Evolutionary conservation across 148 eudicot species (phyloP), one percentile per base, ranked within the genome.

Genomic region (Selenicereus undatus): DNA sequence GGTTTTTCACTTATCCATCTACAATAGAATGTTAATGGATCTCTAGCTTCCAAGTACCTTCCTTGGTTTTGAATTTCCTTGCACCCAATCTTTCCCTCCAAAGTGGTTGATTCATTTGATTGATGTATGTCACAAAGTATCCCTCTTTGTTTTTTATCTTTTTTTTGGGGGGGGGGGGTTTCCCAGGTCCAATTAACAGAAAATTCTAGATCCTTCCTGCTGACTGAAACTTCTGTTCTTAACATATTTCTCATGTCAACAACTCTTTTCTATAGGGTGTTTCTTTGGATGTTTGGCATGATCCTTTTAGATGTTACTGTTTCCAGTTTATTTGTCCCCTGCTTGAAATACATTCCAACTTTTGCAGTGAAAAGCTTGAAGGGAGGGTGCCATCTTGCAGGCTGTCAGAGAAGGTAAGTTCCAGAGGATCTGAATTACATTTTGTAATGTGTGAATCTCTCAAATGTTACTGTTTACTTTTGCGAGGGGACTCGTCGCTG

Each of bases 331-430:
- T 35, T 17, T 35, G 74, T 69, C 3, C 72, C 39, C 26, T 39
- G 51, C 56, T 50, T 74, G 6, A 51, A 26, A 27, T 51, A 7
- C 35, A 24, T 50, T 74, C 62, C 62, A 26, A 50, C 77, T 29
- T 83, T 29, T 87, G 86, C 87, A 88, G 90, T 30, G 80, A 78
- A 73, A 88, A 79, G 39, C 90, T 88, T 30, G 87, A 86, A 87
- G 99, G 99, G 73, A 88, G 98, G 84, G 12, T 86, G 81, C 82
- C 85, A 76, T 82, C 78, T 9, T 96, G 99, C 86, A 82, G 90
- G 30, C 78, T 86, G 18, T 84, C 94, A 7, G 94, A 91, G 76
- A 89, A 85, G 79, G 86, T 84, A 78, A 78, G 79, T 81, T 29
- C n/a, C 8, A n/a, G 32, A 14, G 52, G 26, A 65, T 30, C 32